Evolutionary conservation across 192 early-diverging fungal genomes (phyloP), one percentile per base, ranked within the genome.

Genomic region (Pecoramyces ruminantium): DNA sequence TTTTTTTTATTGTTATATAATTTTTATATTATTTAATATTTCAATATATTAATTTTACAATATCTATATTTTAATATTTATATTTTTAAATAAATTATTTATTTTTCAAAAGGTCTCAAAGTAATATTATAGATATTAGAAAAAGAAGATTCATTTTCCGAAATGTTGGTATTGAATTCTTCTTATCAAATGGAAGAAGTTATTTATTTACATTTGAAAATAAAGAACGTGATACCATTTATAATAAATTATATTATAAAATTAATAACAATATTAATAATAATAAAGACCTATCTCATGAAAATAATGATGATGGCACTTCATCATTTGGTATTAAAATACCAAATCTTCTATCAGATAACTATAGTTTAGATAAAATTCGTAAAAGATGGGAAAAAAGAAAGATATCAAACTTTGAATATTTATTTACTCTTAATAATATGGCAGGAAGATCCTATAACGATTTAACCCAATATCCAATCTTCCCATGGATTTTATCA

Each of bases 321-420:
- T 79, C 80, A 34, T 84, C 83, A 8, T 81, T 30, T 25, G 83
- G 85, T 0, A 85, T 90, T 67, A 87, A 86, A 40, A 86, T 93
- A 8, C 83, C 87, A 21, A 92, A 90, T 79, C 86, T 94, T 30
- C 25, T 81, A n/a, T 92, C 92, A 82, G 88, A 88, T 29, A 90
- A 86, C 17, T 89, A 91, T 18, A 87, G 88, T 1, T 85, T 94
- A 39, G 86, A 86, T 13, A 91, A 92, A 29, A 84, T 96, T 79
- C 94, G 93, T 0, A 89, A 93, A 80, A 86, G 89, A 40, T 98
- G 97, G 97, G 89, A 93, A 81, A 88, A 87, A 30, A 86, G 93
- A 29, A 94, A 96, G 83, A 92, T 98, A 51, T 92, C 92, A 77
- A 98, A 98, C 81, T 98, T 97, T 85, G 96, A 98, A 84, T 98